These are phyloP conservation scores for Cucumis variabilis DNA, from an alignment of 331 rosid genomes.

Conservation along the genomic window DNA sequence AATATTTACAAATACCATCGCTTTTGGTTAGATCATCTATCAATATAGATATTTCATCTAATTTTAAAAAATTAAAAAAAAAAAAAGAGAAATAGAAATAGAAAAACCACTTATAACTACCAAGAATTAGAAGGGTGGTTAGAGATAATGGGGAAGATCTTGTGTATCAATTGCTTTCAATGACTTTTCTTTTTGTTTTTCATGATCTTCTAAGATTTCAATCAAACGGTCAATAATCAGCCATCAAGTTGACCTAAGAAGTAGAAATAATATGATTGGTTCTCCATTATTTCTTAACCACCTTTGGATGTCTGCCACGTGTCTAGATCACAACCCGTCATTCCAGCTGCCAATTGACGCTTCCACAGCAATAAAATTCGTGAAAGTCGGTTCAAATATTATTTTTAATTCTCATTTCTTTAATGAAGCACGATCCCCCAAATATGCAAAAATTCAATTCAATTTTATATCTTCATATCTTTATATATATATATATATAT, in stretches of 20 bases:
- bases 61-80: background rate
- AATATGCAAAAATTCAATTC: background rate
- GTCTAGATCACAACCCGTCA: background rate
- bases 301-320: slow-evolving; percentile 26
- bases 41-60: background rate
- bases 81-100: background rate
- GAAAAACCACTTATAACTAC: background rate
- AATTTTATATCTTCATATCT: no score
- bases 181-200: background rate
- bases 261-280: slow-evolving; percentile 16
- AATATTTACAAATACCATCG: no score
- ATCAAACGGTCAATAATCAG: slow-evolving; percentile 8
- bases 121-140: slow-evolving; percentile 9
- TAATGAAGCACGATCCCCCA: slow-evolving; percentile 30
- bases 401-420: background rate
- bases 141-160: slow-evolving; percentile 16
- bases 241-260: slow-evolving; percentile 20
- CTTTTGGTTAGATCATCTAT: no score
- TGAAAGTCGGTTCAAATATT: slow-evolving; percentile 9
- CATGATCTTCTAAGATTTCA: slow-evolving; percentile 22
- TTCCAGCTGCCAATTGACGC: slow-evolving; percentile 26
- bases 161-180: slow-evolving; percentile 26
- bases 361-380: slow-evolving; percentile 17
- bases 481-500: no score
- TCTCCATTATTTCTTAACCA: slow-evolving; percentile 6